A percentile compares a stretch with the other conserved stretches of the same genome.
Conservation (phyloP, 208 protist species). For the Acanthamoeba castellanii region DNA sequence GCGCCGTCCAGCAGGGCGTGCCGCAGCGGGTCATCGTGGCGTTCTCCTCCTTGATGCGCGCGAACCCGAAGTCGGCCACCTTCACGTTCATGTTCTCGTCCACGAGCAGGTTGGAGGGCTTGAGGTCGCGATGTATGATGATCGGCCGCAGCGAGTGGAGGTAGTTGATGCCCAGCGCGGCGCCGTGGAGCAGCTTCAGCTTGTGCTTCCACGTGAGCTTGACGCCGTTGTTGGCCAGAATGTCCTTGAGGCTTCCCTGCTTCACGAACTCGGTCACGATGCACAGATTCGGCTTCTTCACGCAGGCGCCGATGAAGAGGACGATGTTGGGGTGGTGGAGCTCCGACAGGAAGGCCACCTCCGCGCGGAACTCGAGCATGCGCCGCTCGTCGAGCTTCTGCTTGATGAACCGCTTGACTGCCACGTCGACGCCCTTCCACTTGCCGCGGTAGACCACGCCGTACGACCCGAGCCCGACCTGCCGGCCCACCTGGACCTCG, state of each 20-base stretch:
- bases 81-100: slow-evolving; percentile 10
- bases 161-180: slow-evolving; percentile 49
- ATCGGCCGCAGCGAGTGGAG: slow-evolving; percentile 31
- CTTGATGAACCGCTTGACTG: slow-evolving; percentile 74
- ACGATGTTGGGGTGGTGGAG: slow-evolving; percentile 82
- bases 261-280: slow-evolving; percentile 66
- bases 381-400: slow-evolving; percentile 70
- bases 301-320: slow-evolving; percentile 80
- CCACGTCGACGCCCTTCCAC: slow-evolving; percentile 81
- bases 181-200: not conserved
- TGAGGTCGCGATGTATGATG: slow-evolving; percentile 54
- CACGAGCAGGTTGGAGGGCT: slow-evolving; percentile 58
- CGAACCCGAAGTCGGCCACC: slow-evolving; percentile 28
- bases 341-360: slow-evolving; percentile 79
- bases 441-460: slow-evolving; percentile 81
- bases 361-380: slow-evolving; percentile 71
- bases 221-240: not conserved
- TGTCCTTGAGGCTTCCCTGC: slow-evolving; percentile 7
- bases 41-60: slow-evolving; percentile 23
- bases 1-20: slow-evolving; percentile 27
- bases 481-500: slow-evolving; percentile 30
- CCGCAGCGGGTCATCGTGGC: slow-evolving; percentile 18
- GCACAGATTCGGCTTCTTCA: slow-evolving; percentile 29
- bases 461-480: slow-evolving; percentile 75
- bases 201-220: not conserved